phyloP scores from a whole-genome alignment of 148 eudicot species.

The Pharnaceum exiguum region DNA sequence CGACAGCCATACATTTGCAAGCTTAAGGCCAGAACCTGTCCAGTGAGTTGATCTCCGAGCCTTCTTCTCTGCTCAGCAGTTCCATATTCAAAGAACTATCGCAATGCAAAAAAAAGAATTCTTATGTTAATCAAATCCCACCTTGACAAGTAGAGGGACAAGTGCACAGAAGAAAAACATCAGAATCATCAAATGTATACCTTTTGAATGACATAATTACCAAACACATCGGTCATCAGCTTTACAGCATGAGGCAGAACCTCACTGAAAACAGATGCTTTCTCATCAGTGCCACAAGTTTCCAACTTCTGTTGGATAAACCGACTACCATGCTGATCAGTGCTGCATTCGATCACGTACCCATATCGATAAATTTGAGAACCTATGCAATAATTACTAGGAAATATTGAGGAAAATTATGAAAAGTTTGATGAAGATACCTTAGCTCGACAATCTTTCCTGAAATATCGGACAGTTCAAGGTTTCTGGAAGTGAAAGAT shows the following conservation, averaged over 20 bases:
- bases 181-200: conserved; percentile 16
- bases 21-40: conserved; percentile 42
- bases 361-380: neutral
- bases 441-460: conserved; percentile 71
- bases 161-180: neutral
- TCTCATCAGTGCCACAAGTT: conserved; percentile 51
- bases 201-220: conserved; percentile 85
- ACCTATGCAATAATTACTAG: neutral
- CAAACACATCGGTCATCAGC: conserved; percentile 74
- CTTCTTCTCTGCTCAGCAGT: conserved; percentile 40
- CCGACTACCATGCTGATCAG: conserved; percentile 84
- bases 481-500: conserved; percentile 44
- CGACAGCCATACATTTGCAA: conserved; percentile 70
- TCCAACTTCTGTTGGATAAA: conserved; percentile 81
- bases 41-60: conserved; percentile 37
- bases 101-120: conserved; percentile 5
- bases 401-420: neutral
- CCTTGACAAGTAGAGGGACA: neutral
- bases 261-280: conserved; percentile 61
- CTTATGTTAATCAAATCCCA: conserved; percentile 5
- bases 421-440: conserved; percentile 16
- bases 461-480: conserved; percentile 60
- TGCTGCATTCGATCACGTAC: conserved; percentile 29
- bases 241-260: conserved; percentile 60
- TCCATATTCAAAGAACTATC: conserved; percentile 50